Conservation (phyloP, 2,329 filamentous ascomycete species). For the Microdochium nivale region DNA sequence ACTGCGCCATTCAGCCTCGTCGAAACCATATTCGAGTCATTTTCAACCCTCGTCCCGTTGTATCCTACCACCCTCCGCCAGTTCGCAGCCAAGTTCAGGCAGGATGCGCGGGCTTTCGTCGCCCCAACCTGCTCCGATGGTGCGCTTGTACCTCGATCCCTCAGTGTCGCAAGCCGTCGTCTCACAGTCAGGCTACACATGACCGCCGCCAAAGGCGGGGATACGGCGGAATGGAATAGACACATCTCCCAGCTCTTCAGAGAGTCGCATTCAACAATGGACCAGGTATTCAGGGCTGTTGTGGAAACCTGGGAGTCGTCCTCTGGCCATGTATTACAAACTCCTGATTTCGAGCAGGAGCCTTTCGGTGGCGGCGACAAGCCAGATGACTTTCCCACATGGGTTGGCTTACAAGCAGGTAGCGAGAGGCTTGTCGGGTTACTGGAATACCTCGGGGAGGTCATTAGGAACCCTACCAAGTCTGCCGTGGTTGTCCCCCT, state of each 20-base stretch:
- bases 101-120: conserved; percentile 50
- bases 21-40: conserved; percentile 62
- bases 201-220: conserved; percentile 72
- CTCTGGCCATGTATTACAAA: conserved; percentile 35
- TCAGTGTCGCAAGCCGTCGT: conserved; percentile 51
- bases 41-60: conserved; percentile 64
- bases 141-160: conserved; percentile 36
- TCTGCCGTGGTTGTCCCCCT: conserved; percentile 58
- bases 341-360: conserved; percentile 34
- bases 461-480: conserved; percentile 56
- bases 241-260: conserved; percentile 53
- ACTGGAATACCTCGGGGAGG: conserved; percentile 54
- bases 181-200: conserved; percentile 66
- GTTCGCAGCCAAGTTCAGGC: conserved; percentile 59
- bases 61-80: conserved; percentile 80
- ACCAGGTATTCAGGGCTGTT: conserved; percentile 70
- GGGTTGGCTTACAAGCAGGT: conserved; percentile 70
- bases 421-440: conserved; percentile 59
- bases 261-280: conserved; percentile 61
- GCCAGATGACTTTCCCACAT: conserved; percentile 50
- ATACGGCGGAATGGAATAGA: conserved; percentile 70
- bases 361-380: conserved; percentile 36
- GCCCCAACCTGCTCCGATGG: conserved; percentile 52
- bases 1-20: conserved; percentile 41
- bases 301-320: conserved; percentile 74